Percentiles rank a stretch among this genome's conserved stretches.
Conservation (phyloP, 768 basidiomycete genomes). For the Leccinum incarnatum region DNA sequence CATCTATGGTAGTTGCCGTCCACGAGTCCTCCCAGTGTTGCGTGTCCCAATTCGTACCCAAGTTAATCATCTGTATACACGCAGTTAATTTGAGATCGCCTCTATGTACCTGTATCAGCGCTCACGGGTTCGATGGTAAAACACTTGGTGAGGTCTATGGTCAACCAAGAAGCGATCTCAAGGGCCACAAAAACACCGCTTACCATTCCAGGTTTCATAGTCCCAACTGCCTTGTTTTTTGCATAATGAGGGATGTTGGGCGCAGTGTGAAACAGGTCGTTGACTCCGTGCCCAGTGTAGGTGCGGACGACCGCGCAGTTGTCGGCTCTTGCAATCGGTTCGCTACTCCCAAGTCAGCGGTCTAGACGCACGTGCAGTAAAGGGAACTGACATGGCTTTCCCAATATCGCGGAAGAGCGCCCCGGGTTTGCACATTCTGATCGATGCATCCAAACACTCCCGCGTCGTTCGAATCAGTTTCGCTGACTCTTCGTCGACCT, state of each 20-base stretch:
- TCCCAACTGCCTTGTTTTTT: constrained; percentile 88
- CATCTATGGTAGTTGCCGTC: constrained; percentile 93
- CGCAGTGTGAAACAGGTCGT: constrained; percentile 77
- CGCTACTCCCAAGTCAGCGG: constrained; percentile 43
- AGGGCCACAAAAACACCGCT: constrained; percentile 23
- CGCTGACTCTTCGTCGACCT: constrained; percentile 77
- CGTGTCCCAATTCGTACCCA: constrained; percentile 73
- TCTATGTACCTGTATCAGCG: constrained; percentile 2
- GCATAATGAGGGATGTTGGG: constrained; percentile 96
- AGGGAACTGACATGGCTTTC: constrained; percentile 66
- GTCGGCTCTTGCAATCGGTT: constrained; percentile 78
- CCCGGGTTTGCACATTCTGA: constrained; percentile 92
- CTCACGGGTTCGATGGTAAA: constrained; percentile 82
- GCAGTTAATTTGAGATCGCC: not conserved
- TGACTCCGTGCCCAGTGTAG: constrained; percentile 90
- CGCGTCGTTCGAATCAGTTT: constrained; percentile 83
- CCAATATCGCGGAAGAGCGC: constrained; percentile 86
- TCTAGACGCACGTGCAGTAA: constrained; percentile 10
- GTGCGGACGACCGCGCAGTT: constrained; percentile 89
- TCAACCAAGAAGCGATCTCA: constrained; percentile 4
- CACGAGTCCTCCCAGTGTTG: constrained; percentile 94
- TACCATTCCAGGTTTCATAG: constrained; percentile 94
- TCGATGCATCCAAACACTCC: constrained; percentile 82
- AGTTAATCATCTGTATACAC: constrained; percentile 79
- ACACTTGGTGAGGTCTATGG: constrained; percentile 34